Evolutionary conservation across 2,329 filamentous ascomycete species (phyloP).

Genomic region (Fusarium sambucinum): DNA sequence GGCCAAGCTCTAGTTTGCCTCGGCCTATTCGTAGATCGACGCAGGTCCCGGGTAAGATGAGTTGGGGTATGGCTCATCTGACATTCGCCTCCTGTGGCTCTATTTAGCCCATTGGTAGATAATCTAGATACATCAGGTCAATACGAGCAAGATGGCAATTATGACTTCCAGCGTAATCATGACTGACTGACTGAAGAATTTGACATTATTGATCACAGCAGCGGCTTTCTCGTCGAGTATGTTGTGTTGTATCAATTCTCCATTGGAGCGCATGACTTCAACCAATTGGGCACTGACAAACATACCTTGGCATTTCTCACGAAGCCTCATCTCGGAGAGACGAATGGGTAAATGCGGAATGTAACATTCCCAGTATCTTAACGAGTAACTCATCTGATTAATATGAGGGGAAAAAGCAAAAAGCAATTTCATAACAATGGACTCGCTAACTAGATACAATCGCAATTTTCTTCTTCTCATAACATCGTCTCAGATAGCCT

Average conservation of each 20-base stretch:
- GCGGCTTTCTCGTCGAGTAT: neutral
- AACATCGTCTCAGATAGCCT: conserved; percentile 2
- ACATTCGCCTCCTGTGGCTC: neutral
- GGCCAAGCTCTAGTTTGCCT: neutral
- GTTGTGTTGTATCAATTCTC: rapidly evolving
- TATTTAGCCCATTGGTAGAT: neutral
- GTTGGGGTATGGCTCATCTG: neutral
- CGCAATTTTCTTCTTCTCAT: neutral
- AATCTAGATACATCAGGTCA: rapidly evolving
- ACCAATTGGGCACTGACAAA: neutral
- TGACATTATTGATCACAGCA: neutral
- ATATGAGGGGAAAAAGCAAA: neutral
- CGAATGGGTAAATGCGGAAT: neutral
- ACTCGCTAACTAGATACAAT: neutral
- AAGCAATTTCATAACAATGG: neutral
- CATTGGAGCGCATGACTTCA: neutral
- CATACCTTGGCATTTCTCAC: neutral
- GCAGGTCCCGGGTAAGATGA: neutral
- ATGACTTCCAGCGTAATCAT: neutral
- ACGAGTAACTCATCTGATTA: neutral
- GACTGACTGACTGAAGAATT: neutral
- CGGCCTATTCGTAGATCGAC: neutral
- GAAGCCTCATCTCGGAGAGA: neutral
- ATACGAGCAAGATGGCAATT: neutral
- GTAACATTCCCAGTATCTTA: neutral